phyloP scores from a whole-genome alignment of 2,329 filamentous ascomycete species.

The Diplodia corticola region DNA sequence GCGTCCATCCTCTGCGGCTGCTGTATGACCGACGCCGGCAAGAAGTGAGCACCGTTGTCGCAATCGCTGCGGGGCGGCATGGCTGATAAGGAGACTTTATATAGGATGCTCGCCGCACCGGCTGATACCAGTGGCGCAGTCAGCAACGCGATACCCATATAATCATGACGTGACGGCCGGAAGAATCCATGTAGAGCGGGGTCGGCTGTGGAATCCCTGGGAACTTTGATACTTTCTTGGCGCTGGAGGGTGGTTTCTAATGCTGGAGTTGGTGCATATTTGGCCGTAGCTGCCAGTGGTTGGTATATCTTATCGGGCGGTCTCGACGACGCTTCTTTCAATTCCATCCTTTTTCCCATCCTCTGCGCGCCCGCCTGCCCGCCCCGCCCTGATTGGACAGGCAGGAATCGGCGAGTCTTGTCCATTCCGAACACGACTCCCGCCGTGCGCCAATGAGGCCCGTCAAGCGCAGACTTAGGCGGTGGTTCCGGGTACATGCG shows the following conservation, averaged over 20 bases:
- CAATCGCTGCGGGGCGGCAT: background rate
- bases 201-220: slow-evolving; percentile 8
- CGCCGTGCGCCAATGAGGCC: background rate
- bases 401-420: background rate
- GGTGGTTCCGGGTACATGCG: slow-evolving; percentile 13
- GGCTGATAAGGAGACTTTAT: background rate
- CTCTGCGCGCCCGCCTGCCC: background rate
- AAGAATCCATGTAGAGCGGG: slow-evolving; percentile 15
- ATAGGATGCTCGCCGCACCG: slow-evolving; percentile 54
- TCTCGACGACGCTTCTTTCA: slow-evolving; percentile 1
- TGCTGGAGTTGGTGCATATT: background rate
- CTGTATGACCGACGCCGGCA: slow-evolving; percentile 55
- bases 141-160: slow-evolving; percentile 52
- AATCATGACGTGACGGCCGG: slow-evolving; percentile 25
- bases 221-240: background rate
- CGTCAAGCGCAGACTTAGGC: background rate
- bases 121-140: slow-evolving; percentile 55
- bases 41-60: slow-evolving; percentile 47
- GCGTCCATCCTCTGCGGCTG: slow-evolving; percentile 59
- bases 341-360: background rate
- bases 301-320: slow-evolving; percentile 18
- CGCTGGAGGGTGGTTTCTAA: background rate
- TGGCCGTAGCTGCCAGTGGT: background rate
- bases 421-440: slow-evolving; percentile 11
- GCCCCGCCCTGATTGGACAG: background rate